Evolutionary conservation across 2,329 filamentous ascomycete species (phyloP), one percentile per base, ranked within the genome.

Genomic region (Cercospora zeae-maydis): DNA sequence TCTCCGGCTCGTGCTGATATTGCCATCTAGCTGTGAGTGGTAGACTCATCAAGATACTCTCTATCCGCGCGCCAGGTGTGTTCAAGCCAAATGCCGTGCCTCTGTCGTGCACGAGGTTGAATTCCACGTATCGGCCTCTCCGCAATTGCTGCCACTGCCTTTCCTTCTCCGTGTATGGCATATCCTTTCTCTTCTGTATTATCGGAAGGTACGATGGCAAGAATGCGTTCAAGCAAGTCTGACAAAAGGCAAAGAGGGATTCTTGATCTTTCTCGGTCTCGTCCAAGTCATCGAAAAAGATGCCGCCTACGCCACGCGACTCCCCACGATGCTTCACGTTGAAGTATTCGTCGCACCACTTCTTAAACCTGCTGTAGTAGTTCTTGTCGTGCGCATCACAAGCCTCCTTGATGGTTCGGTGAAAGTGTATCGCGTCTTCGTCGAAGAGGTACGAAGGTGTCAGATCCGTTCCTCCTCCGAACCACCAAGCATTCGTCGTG

Each of bases 341-440:
- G 79, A 99, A 99, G 81, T 99, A 99, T 72, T 96, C 87, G 76
- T 99, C 95, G 76, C 95, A 99, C 95, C 95, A 99, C 75, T 90
- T 88, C 82, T 99, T 99, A 84, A 98, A 99, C 58, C 88, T 87
- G 11, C 92, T 88, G 77, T 96, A 99, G 82, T 97, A 99, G 37
- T 83, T 84, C 76, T 90, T 91, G 80, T 97, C 91, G 77, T 99
- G 95, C 69, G 89, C 88, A 78, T 99, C 95, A 79, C 95, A 99
- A 16, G 90, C 89, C 51, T 92, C 87, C 79, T 97, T 98, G 73
- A 99, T 88, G 2, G 90, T 92, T 76, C 87, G 87, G 82, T 99
- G 95, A 84, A 99, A 99, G 78, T 97, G 93, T 62, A 96, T 90
- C 37, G 91, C 93, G 76, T 99, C 95, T 76, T 99, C 95, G 71